Conservation (phyloP, 768 basidiomycete species). For the Tulasnella calospora region DNA sequence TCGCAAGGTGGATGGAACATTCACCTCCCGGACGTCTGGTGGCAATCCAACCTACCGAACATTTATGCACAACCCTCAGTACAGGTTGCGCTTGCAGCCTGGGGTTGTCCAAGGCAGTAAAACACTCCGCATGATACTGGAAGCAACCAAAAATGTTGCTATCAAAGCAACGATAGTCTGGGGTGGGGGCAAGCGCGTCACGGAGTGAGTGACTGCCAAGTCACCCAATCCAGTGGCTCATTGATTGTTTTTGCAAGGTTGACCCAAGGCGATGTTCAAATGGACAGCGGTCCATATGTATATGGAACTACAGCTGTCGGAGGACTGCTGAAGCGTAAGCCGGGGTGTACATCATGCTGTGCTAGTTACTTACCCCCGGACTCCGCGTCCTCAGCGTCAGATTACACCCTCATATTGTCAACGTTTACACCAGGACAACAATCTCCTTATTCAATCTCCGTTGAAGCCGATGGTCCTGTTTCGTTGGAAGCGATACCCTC, state of each 20-base stretch:
- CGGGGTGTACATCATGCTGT: neutral
- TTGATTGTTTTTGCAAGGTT: conserved; percentile 42
- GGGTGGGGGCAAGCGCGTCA: conserved; percentile 67
- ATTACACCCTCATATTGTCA: conserved; percentile 80
- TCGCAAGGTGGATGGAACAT: conserved; percentile 52
- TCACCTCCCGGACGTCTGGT: conserved; percentile 70
- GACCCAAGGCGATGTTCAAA: conserved; percentile 59
- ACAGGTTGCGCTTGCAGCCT: conserved; percentile 57
- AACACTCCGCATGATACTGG: conserved; percentile 40
- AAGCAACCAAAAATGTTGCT: conserved; percentile 60
- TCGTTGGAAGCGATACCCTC: conserved; percentile 62
- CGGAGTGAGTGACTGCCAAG: conserved; percentile 54
- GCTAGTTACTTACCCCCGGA: neutral
- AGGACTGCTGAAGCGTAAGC: conserved; percentile 53
- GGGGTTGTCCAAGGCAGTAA: conserved; percentile 7
- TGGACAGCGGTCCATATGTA: conserved; percentile 73
- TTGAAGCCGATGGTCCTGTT: conserved; percentile 54
- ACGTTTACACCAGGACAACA: conserved; percentile 70
- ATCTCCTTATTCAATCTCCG: conserved; percentile 59
- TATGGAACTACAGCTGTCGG: conserved; percentile 63
- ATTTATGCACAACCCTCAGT: conserved; percentile 90
- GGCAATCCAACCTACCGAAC: conserved; percentile 76
- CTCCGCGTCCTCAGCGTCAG: conserved; percentile 49
- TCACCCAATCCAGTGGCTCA: neutral
- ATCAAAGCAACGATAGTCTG: conserved; percentile 70